A percentile compares a stretch with the other conserved stretches of the same genome.
These are phyloP conservation scores for Cicer yamashitae DNA, from an alignment of 306 rosid genomes.

Conservation along the genomic window DNA sequence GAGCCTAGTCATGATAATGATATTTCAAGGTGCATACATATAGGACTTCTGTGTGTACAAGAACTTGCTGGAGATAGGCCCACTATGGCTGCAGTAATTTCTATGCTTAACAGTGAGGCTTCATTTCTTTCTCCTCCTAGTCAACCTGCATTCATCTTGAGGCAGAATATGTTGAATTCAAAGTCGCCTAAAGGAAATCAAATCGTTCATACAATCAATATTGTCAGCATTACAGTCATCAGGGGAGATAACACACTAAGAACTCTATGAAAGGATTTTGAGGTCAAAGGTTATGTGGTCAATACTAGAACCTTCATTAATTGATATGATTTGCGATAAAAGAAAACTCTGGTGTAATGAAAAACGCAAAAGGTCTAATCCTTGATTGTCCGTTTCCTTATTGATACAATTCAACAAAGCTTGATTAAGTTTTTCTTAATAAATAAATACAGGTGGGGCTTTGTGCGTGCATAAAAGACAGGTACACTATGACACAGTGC, in stretches of 20 bases:
- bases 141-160: constrained; percentile 20
- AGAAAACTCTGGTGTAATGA: background rate
- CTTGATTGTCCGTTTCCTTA: too few species aligned
- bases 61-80: constrained; percentile 19
- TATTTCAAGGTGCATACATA: constrained; percentile 22
- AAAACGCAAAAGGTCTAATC: background rate
- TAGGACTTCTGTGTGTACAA: constrained; percentile 40
- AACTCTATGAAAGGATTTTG: background rate
- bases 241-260: constrained; percentile 29
- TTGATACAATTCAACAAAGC: too few species aligned
- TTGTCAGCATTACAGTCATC: constrained; percentile 20
- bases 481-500: too few species aligned
- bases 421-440: too few species aligned
- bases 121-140: constrained; percentile 25
- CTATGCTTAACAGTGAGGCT: constrained; percentile 36
- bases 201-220: background rate
- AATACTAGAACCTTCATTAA: background rate
- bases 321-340: background rate
- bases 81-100: constrained; percentile 17
- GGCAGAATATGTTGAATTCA: constrained; percentile 3
- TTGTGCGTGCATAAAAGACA: too few species aligned
- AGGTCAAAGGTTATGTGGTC: background rate
- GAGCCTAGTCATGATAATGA: background rate
- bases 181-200: background rate
- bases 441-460: too few species aligned